Percentiles rank a stretch among this genome's conserved stretches.
phyloP scores from a whole-genome alignment of 176 grass and related monocot genomes.

The Saccharum officinarum region DNA sequence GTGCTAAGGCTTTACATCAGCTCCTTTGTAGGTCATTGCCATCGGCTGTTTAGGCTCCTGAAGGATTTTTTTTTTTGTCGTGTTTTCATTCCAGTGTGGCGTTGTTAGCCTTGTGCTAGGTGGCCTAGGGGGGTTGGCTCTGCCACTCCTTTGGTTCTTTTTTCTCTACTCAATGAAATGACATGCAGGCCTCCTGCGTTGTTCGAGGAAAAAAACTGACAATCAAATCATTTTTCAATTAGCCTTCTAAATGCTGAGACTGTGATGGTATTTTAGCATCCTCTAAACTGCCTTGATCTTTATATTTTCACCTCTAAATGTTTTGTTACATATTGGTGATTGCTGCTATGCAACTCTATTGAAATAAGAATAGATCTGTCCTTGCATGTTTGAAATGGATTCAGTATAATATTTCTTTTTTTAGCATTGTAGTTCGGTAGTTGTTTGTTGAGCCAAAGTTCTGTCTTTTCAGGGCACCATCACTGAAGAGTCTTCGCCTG shows the following conservation, averaged over 20 bases:
- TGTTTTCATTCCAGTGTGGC: no score
- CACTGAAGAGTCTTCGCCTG: conserved; percentile 3
- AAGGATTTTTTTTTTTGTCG: no score
- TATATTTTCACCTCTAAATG: not conserved
- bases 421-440: not conserved
- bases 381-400: not conserved
- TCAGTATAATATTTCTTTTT: not conserved
- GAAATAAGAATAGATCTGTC: not conserved
- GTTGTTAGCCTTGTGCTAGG: no score
- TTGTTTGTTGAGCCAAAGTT: not conserved
- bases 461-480: conserved; percentile 7
- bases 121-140: no score
- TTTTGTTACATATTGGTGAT: not conserved
- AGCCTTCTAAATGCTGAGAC: not conserved
- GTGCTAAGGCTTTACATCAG: no score
- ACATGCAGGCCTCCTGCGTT: no score
- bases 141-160: no score
- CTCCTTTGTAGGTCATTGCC: no score
- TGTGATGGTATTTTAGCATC: not conserved
- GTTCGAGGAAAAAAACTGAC: no score
- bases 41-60: no score
- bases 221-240: not conserved
- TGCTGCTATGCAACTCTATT: not conserved
- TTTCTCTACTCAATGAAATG: no score
- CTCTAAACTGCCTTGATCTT: not conserved